Evolutionary conservation across 805 yeast genomes (phyloP).

Genomic region (Vanderwaltozyma yarrowii): DNA sequence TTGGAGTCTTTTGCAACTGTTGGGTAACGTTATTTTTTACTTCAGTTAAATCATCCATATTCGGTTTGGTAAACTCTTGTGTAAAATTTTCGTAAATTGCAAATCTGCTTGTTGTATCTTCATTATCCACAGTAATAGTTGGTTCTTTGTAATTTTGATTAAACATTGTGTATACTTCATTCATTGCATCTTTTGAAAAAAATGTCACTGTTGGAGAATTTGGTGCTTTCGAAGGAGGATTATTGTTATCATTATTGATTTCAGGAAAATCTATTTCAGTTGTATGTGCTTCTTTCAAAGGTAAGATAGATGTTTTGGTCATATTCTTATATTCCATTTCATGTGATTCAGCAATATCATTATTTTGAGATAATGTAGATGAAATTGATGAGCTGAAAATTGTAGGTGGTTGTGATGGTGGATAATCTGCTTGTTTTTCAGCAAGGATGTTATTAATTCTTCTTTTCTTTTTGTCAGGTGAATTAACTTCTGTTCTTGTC

Average conservation of each 20-base stretch:
- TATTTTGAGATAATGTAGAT: background rate
- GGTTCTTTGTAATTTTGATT: constrained; percentile 33
- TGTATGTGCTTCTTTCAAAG: constrained; percentile 32
- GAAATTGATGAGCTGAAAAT: background rate
- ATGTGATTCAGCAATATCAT: constrained; percentile 1
- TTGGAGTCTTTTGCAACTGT: background rate
- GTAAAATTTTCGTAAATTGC: constrained; percentile 26
- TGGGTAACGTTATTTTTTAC: constrained; percentile 8
- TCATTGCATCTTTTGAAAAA: constrained; percentile 63
- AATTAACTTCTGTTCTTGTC: background rate
- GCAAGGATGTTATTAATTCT: background rate
- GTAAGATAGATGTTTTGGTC: constrained; percentile 34
- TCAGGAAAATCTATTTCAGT: background rate
- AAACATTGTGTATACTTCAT: constrained; percentile 68
- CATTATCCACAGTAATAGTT: constrained; percentile 14
- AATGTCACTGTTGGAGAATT: constrained; percentile 72
- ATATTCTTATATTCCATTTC: constrained; percentile 4
- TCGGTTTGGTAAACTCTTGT: constrained; percentile 28
- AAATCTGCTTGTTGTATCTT: constrained; percentile 20
- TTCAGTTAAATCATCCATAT: constrained; percentile 31
- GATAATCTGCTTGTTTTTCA: background rate
- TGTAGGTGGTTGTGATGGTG: constrained; percentile 4
- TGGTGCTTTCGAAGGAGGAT: constrained; percentile 21
- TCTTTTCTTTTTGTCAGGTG: background rate
- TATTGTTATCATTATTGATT: constrained; percentile 1